A percentile compares a stretch with the other conserved stretches of the same genome.
Evolutionary conservation across 164 flowering plant genomes (phyloP).

Genomic region (Cinnamomum chago): DNA sequence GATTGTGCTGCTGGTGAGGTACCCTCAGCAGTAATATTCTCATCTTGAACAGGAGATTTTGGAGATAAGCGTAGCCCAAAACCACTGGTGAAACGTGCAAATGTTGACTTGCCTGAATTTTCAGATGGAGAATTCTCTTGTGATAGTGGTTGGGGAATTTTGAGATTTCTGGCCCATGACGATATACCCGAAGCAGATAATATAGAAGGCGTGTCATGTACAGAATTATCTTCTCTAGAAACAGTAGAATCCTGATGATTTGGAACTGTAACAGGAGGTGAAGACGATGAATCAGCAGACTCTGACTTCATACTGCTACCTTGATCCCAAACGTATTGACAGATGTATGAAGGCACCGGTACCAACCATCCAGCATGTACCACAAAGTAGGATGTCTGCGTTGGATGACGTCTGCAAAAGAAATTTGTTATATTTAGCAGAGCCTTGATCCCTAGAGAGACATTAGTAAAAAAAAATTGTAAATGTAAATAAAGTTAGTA

Average conservation of each 20-base stretch:
- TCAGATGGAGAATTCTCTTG: constrained; percentile 51
- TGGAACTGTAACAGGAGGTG: constrained; percentile 28
- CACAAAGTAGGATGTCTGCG: not conserved
- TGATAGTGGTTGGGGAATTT: constrained; percentile 52
- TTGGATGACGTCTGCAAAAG: not conserved
- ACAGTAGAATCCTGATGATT: constrained; percentile 26
- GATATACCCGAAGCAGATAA: constrained; percentile 64
- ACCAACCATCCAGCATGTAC: constrained; percentile 13
- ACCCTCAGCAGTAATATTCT: constrained; percentile 32
- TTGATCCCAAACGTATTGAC: constrained; percentile 3
- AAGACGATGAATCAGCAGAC: constrained; percentile 32
- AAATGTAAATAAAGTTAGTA: too few species aligned
- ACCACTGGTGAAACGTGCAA: constrained; percentile 83
- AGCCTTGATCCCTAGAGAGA: not conserved
- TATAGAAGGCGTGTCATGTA: constrained; percentile 43
- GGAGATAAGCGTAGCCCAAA: constrained; percentile 72
- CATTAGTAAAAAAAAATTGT: not conserved
- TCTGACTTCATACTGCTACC: constrained; percentile 38
- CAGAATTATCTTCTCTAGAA: constrained; percentile 35
- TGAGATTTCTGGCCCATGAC: constrained; percentile 80
- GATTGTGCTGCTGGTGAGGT: constrained; percentile 43
- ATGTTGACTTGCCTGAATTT: constrained; percentile 58
- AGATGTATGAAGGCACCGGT: not conserved
- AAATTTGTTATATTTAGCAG: too few species aligned
- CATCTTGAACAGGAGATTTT: constrained; percentile 47